phyloP scores from a whole-genome alignment of 2,329 filamentous ascomycete genomes.

The Helotiales sp. region DNA sequence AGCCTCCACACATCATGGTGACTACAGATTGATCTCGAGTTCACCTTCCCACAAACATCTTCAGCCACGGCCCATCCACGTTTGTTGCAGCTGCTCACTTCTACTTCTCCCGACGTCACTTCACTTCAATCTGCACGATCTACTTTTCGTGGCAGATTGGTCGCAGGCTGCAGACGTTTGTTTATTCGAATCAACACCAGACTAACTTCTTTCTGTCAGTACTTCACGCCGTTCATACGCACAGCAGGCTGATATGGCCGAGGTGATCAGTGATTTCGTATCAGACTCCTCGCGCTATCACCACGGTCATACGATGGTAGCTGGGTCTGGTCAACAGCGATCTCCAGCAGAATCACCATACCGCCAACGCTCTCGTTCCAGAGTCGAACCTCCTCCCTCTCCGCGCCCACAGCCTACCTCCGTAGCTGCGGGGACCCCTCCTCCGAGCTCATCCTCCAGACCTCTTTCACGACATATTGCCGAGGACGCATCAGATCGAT shows the following conservation, averaged over 20 bases:
- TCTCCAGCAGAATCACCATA: constrained; percentile 51
- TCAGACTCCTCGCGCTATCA: constrained; percentile 72
- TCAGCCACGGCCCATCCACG: not conserved
- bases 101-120: not conserved
- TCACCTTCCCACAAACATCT: constrained; percentile 9
- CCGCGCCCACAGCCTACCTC: constrained; percentile 35
- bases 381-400: constrained; percentile 39
- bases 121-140: not conserved
- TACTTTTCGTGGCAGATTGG: constrained; percentile 3
- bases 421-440: constrained; percentile 33
- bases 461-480: constrained; percentile 22
- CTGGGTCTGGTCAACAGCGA: constrained; percentile 51
- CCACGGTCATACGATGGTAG: constrained; percentile 64
- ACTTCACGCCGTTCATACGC: constrained; percentile 26
- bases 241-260: constrained; percentile 57
- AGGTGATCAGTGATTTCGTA: constrained; percentile 73
- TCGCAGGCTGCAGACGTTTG: not conserved
- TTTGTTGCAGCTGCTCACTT: not conserved
- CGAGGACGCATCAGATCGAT: constrained; percentile 23
- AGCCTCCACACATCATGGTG: constrained; percentile 15
- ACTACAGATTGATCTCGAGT: constrained; percentile 21
- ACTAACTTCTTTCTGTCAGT: constrained; percentile 36
- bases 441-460: constrained; percentile 31
- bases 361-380: constrained; percentile 37
- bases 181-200: constrained; percentile 8